Conservation (phyloP, 2,329 filamentous ascomycete species). For the Apiospora marii region DNA sequence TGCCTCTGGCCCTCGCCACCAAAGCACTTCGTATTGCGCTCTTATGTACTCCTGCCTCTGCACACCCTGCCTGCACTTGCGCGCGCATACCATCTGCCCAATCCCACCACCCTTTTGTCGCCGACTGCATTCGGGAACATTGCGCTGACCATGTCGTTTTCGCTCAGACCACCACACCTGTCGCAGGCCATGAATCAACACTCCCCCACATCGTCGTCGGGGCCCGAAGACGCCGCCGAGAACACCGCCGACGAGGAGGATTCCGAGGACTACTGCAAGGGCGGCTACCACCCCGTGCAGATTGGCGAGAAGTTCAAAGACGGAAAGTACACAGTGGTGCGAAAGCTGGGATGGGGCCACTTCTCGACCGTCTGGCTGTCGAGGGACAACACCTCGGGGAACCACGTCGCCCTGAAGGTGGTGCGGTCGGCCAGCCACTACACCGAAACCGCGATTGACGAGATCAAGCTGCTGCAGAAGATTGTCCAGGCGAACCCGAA, state of each 20-base stretch:
- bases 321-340: constrained; percentile 93
- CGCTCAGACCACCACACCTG: constrained; percentile 61
- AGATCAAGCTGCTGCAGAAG: constrained; percentile 97
- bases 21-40: constrained; percentile 17
- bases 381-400: constrained; percentile 84
- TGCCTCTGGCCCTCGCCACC: constrained; percentile 17
- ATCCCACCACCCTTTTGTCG: not conserved
- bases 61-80: not conserved
- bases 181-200: constrained; percentile 67
- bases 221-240: constrained; percentile 83
- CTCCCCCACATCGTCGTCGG: constrained; percentile 80
- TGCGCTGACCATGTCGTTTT: constrained; percentile 40
- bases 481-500: constrained; percentile 95
- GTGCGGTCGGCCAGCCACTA: constrained; percentile 98
- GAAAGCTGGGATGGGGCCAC: constrained; percentile 97
- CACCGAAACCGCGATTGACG: constrained; percentile 97
- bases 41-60: not conserved
- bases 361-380: constrained; percentile 96
- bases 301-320: constrained; percentile 98
- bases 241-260: constrained; percentile 98
- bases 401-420: constrained; percentile 97
- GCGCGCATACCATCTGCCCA: not conserved
- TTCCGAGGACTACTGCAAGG: constrained; percentile 99
- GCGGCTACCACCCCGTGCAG: constrained; percentile 93
- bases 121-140: not conserved